phyloP scores from a whole-genome alignment of 305 asterid genomes.

The Withania somnifera region DNA sequence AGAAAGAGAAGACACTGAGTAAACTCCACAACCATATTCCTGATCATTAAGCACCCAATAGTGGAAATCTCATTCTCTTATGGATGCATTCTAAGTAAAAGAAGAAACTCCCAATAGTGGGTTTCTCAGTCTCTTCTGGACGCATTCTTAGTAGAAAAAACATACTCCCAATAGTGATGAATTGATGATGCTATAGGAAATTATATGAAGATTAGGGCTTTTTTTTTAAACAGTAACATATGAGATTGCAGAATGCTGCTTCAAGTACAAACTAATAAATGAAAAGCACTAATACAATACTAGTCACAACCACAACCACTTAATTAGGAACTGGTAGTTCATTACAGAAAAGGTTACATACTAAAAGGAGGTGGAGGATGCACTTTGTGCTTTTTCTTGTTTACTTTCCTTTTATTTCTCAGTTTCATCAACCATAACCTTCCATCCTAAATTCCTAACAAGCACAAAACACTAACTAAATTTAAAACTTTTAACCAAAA shows the following conservation, averaged over 20 bases:
- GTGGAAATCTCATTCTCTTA: not conserved
- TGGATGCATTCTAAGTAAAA: not conserved
- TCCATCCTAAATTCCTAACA: not conserved
- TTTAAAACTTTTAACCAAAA: no score
- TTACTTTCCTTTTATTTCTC: not conserved
- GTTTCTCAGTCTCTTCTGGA: no score
- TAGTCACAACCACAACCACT: not conserved
- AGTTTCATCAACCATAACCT: not conserved
- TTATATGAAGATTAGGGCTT: no score
- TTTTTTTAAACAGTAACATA: no score
- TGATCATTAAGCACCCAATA: not conserved
- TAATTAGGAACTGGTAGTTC: not conserved
- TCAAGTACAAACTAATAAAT: not conserved
- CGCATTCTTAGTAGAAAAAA: not conserved
- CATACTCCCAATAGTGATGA: not conserved
- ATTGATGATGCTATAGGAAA: no score
- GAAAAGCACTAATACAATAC: not conserved
- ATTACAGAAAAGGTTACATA: constrained; percentile 4
- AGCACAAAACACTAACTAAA: not conserved
- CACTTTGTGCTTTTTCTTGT: not conserved
- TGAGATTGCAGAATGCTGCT: no score
- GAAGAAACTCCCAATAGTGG: no score
- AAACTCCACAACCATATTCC: not conserved
- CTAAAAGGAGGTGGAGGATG: constrained; percentile 1
- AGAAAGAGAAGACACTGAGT: not conserved